phyloP scores from a whole-genome alignment of 2,329 filamentous ascomycete species.

The Diaporthe velutina region DNA sequence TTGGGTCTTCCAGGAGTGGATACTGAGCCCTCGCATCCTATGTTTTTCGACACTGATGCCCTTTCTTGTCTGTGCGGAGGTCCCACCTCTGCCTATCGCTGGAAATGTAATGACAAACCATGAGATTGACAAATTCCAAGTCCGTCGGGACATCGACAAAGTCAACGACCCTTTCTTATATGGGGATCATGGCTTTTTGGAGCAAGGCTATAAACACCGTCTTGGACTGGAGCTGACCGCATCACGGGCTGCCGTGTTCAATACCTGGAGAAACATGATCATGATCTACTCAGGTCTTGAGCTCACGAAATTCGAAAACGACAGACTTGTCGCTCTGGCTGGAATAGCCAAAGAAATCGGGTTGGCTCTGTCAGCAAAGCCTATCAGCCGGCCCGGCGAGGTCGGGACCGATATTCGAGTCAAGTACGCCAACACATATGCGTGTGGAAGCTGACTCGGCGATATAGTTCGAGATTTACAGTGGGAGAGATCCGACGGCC shows the following conservation, averaged over 20 bases:
- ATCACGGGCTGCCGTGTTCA: neutral
- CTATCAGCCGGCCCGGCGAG: neutral
- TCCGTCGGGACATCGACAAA: neutral
- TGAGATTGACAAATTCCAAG: neutral
- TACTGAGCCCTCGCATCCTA: neutral
- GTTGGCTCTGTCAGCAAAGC: neutral
- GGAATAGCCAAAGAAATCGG: neutral
- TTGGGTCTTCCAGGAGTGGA: conserved; percentile 21
- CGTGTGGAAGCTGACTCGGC: neutral
- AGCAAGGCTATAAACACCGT: neutral
- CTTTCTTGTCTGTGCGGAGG: neutral
- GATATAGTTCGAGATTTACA: neutral
- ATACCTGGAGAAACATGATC: neutral
- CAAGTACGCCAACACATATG: neutral
- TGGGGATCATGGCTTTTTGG: neutral
- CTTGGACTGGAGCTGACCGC: neutral
- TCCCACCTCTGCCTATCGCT: neutral
- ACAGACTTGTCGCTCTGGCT: neutral
- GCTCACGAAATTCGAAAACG: neutral
- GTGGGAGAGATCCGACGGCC: neutral
- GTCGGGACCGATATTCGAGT: neutral
- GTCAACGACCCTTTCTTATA: neutral
- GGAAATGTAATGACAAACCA: neutral
- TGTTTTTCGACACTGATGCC: neutral
- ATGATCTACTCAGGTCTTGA: neutral